Percentiles rank a stretch among this genome's conserved stretches.
These are phyloP conservation scores for Penicillium ochrochloron DNA, from an alignment of 495 filamentous ascomycete species.

Conservation along the genomic window DNA sequence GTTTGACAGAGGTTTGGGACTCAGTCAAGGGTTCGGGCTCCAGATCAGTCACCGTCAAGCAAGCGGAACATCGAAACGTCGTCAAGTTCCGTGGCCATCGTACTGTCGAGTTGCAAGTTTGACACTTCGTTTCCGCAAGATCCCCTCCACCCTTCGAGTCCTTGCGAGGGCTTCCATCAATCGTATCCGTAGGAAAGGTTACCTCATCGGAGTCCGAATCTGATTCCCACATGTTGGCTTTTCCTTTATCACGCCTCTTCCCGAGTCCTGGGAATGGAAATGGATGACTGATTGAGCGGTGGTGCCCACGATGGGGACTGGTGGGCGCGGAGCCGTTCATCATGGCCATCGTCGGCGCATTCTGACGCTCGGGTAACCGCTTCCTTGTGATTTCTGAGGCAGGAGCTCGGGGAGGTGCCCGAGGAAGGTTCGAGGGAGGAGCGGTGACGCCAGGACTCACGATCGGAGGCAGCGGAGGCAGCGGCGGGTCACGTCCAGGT, in stretches of 20 bases:
- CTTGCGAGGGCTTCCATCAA: conserved; percentile 42
- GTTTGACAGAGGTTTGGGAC: conserved; percentile 21
- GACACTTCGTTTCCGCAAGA: conserved; percentile 72
- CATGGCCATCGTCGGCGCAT: conserved; percentile 37
- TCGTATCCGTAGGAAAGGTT: conserved; percentile 33
- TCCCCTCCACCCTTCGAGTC: conserved; percentile 36
- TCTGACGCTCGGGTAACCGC: conserved; percentile 31
- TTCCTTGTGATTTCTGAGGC: conserved; percentile 26
- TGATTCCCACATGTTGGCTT: conserved; percentile 43
- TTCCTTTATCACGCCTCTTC: conserved; percentile 55
- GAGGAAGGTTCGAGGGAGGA: conserved; percentile 27
- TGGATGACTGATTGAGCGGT: conserved; percentile 76
- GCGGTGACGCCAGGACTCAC: conserved; percentile 29
- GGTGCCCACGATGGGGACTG: conserved; percentile 52
- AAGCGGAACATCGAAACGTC: conserved; percentile 83
- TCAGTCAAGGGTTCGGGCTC: conserved; percentile 47
- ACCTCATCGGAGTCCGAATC: conserved; percentile 49
- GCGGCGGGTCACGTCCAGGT: conserved; percentile 41
- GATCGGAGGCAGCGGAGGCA: conserved; percentile 38
- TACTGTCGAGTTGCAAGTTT: conserved; percentile 80
- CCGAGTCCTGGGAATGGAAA: conserved; percentile 63
- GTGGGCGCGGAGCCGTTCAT: conserved; percentile 29
- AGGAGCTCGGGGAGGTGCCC: conserved; percentile 14
- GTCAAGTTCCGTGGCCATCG: conserved; percentile 79
- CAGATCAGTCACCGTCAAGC: conserved; percentile 85